Evolutionary conservation across 2,329 filamentous ascomycete genomes (phyloP).

Genomic region (Neoascochyta sp.): DNA sequence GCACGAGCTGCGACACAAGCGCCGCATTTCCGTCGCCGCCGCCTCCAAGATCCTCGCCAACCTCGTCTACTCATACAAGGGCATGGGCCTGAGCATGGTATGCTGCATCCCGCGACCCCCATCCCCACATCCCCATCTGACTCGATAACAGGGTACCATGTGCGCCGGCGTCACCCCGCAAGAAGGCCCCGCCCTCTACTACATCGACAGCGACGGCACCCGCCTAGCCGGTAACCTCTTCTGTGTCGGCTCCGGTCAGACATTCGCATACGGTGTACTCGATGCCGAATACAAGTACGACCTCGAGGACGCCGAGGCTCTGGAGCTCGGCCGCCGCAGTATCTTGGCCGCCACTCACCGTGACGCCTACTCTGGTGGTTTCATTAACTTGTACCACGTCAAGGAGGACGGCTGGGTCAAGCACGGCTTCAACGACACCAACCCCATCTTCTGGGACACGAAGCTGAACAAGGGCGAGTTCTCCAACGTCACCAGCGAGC

Average conservation of each 20-base stretch:
- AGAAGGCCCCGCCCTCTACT: conserved; percentile 96
- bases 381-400: conserved; percentile 98
- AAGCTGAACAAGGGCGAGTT: conserved; percentile 99
- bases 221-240: conserved; percentile 91
- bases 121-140: conserved; percentile 6
- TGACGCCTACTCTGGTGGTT: conserved; percentile 98
- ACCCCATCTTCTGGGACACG: conserved; percentile 99
- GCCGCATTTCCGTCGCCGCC: conserved; percentile 93
- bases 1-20: conserved; percentile 98
- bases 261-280: conserved; percentile 96
- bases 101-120: not conserved
- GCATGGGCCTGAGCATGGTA: conserved; percentile 92
- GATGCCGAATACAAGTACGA: conserved; percentile 95
- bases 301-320: conserved; percentile 77
- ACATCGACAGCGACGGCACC: conserved; percentile 97
- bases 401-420: conserved; percentile 99
- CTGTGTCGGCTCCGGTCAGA: conserved; percentile 97
- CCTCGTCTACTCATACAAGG: conserved; percentile 97
- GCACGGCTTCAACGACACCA: conserved; percentile 96
- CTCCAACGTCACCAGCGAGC: conserved; percentile 80
- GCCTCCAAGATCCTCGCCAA: conserved; percentile 98
- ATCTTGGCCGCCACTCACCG: conserved; percentile 95
- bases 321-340: conserved; percentile 85
- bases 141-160: conserved; percentile 70
- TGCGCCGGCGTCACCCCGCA: conserved; percentile 93